phyloP scores from a whole-genome alignment of 441 rosid species.

The Hura crepitans region DNA sequence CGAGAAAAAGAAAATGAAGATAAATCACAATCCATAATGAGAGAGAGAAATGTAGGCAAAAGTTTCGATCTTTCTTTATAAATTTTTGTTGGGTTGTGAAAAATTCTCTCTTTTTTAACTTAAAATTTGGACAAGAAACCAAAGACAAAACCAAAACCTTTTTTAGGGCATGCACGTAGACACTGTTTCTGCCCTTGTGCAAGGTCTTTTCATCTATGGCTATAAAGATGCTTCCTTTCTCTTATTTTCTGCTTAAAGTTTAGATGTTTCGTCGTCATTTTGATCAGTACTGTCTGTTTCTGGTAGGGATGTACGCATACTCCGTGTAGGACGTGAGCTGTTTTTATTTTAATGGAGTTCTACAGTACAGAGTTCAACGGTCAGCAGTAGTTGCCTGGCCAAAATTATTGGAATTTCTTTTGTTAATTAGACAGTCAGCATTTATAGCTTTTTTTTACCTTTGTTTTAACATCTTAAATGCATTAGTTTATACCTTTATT shows the following conservation, averaged over 20 bases:
- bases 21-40: conserved; percentile 33
- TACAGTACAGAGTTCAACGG: too few species aligned
- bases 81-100: conserved; percentile 17
- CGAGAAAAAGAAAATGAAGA: conserved; percentile 24
- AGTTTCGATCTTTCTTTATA: neutral
- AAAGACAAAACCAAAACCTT: conserved; percentile 1
- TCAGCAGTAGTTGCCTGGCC: neutral
- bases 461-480: too few species aligned
- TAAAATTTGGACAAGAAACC: conserved; percentile 28
- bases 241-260: neutral
- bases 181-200: neutral
- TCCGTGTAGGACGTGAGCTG: neutral
- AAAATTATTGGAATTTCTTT: too few species aligned
- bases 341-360: neutral
- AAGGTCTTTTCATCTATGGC: neutral
- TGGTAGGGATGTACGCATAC: too few species aligned
- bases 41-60: neutral
- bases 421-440: too few species aligned
- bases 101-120: neutral
- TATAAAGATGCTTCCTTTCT: neutral
- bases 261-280: neutral
- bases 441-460: too few species aligned
- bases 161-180: neutral
- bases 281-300: neutral
- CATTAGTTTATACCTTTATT: too few species aligned